phyloP scores from a whole-genome alignment of 2,329 filamentous ascomycete species.

The Aspergillus sp. region DNA sequence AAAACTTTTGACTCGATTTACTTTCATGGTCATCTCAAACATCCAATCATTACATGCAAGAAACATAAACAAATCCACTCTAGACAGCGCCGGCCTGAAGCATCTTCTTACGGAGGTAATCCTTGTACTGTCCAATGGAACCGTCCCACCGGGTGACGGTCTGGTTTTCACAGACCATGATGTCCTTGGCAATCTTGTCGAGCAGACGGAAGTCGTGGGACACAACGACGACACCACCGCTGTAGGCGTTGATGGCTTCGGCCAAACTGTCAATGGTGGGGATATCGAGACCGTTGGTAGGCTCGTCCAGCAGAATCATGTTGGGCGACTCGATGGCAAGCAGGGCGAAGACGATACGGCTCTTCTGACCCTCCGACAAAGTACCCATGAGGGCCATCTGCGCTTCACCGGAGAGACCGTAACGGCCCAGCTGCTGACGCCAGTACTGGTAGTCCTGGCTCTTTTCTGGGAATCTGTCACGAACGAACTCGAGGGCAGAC shows the following conservation, averaged over 20 bases:
- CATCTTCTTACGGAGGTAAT: slow-evolving; percentile 99
- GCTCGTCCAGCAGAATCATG: slow-evolving; percentile 97
- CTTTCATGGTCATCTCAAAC: slow-evolving; percentile 19
- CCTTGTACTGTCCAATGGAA: slow-evolving; percentile 91
- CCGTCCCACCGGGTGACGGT: slow-evolving; percentile 86
- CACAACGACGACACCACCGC: slow-evolving; percentile 93
- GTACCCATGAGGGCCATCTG: slow-evolving; percentile 98
- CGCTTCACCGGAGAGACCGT: slow-evolving; percentile 84
- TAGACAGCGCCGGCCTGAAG: slow-evolving; percentile 75
- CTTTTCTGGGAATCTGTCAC: slow-evolving; percentile 84
- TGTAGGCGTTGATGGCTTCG: slow-evolving; percentile 94
- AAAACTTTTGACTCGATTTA: slow-evolving; percentile 2
- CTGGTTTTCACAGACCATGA: slow-evolving; percentile 98
- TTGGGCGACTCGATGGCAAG: slow-evolving; percentile 93
- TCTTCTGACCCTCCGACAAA: slow-evolving; percentile 94
- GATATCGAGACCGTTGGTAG: slow-evolving; percentile 98
- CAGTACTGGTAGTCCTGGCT: slow-evolving; percentile 99
- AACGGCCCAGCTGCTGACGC: slow-evolving; percentile 92
- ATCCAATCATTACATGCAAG: slow-evolving; percentile 23
- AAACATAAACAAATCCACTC: slow-evolving; percentile 8
- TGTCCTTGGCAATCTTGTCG: slow-evolving; percentile 99
- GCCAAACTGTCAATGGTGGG: slow-evolving; percentile 96
- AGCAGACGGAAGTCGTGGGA: slow-evolving; percentile 98
- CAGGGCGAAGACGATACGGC: slow-evolving; percentile 93
- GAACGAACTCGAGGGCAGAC: slow-evolving; percentile 93